These are phyloP conservation scores for Stropharia rugosoannulata DNA, from an alignment of 768 basidiomycete species.

Conservation along the genomic window DNA sequence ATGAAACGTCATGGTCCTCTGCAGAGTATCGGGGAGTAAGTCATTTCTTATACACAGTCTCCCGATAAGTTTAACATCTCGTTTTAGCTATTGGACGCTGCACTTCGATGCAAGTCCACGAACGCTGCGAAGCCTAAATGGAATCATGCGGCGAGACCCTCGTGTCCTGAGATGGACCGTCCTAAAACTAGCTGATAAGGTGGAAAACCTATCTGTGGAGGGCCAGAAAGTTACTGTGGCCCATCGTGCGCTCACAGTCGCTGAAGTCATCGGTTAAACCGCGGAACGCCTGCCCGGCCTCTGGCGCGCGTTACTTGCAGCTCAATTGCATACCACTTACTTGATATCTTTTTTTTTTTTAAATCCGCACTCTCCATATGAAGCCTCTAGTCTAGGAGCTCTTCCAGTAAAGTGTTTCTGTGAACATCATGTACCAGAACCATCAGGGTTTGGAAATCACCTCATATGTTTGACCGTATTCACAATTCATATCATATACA, in stretches of 20 bases:
- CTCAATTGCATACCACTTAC: no score
- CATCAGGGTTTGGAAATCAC: background rate
- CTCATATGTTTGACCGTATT: background rate
- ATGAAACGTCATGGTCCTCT: slow-evolving; percentile 64
- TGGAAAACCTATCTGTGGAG: slow-evolving; percentile 63
- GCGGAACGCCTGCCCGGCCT: background rate
- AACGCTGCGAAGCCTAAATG: slow-evolving; percentile 61
- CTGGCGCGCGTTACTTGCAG: no score
- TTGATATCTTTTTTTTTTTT: background rate
- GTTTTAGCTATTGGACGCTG: slow-evolving; percentile 82
- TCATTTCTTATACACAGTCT: slow-evolving; percentile 18
- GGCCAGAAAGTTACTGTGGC: slow-evolving; percentile 42
- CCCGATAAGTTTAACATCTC: background rate
- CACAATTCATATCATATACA: background rate
- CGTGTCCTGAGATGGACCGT: slow-evolving; percentile 83
- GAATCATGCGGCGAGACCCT: slow-evolving; percentile 73
- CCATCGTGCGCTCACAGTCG: slow-evolving; percentile 7
- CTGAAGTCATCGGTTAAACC: slow-evolving; percentile 21
- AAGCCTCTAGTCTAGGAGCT: background rate
- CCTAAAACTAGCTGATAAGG: slow-evolving; percentile 71
- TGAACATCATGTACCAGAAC: background rate
- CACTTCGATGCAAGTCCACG: slow-evolving; percentile 86
- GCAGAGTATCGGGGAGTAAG: slow-evolving; percentile 75
- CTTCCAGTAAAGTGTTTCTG: no score
- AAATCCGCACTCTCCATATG: background rate